phyloP scores from a whole-genome alignment of 1,284 basidiomycete species.

The Apiotrichum laibachii region DNA sequence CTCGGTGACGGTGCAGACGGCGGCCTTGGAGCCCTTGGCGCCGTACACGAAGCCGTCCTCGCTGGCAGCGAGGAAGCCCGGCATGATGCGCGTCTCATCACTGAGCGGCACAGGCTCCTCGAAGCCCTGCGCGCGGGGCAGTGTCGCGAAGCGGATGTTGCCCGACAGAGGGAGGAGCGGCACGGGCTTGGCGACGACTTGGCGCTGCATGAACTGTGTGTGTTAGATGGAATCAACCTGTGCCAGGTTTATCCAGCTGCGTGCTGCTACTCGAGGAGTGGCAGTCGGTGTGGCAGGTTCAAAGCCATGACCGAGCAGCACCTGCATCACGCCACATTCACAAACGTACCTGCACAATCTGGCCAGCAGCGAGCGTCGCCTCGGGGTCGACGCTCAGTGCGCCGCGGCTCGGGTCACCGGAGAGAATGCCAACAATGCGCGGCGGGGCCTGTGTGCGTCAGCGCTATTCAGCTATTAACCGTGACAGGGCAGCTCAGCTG shows the following conservation, averaged over 20 bases:
- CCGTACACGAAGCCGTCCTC: slow-evolving; percentile 16
- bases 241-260: neutral
- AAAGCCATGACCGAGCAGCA: too few species aligned
- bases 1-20: slow-evolving; percentile 12
- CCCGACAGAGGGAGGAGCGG: neutral
- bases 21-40: neutral
- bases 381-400: slow-evolving; percentile 67
- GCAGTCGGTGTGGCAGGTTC: too few species aligned
- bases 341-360: slow-evolving; percentile 61
- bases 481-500: too few species aligned
- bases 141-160: slow-evolving; percentile 11
- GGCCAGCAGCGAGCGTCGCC: slow-evolving; percentile 60
- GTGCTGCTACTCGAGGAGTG: too few species aligned
- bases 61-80: slow-evolving; percentile 15
- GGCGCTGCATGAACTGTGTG: slow-evolving; percentile 15
- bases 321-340: neutral
- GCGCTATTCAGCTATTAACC: too few species aligned
- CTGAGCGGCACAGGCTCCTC: neutral
- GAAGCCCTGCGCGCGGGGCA: slow-evolving; percentile 10
- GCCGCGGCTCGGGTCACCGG: slow-evolving; percentile 76
- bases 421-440: slow-evolving; percentile 57
- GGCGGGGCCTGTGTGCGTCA: neutral
- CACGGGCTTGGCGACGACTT: neutral
- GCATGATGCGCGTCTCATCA: slow-evolving; percentile 2
- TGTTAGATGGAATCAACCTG: neutral